Percentiles rank a stretch among this genome's conserved stretches.
phyloP scores from a whole-genome alignment of 208 protist species.

The Leishmania gerbilli region DNA sequence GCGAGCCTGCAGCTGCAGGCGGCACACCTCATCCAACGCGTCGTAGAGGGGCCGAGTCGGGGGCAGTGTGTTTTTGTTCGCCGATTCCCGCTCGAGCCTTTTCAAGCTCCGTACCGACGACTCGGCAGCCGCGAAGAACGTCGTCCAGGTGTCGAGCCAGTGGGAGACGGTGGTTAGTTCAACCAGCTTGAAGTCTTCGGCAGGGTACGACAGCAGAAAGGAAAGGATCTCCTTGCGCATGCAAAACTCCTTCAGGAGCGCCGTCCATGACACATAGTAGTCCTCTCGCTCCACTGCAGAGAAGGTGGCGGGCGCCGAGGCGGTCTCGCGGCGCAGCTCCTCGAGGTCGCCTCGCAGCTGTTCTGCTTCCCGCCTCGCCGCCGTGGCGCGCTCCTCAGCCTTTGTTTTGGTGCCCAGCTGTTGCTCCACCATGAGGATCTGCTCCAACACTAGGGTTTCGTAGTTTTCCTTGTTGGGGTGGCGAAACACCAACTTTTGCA shows the following conservation, averaged over 20 bases:
- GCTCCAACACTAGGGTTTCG: constrained; percentile 33
- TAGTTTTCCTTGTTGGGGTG: constrained; percentile 27
- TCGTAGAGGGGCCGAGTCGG: constrained; percentile 50
- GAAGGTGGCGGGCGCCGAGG: not conserved
- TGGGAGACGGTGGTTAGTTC: constrained; percentile 47
- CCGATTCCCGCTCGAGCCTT: constrained; percentile 32
- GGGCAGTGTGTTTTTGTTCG: constrained; percentile 20
- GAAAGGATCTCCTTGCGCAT: constrained; percentile 53
- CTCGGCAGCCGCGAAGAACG: constrained; percentile 49
- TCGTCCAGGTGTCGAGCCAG: constrained; percentile 67
- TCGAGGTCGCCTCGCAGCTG: constrained; percentile 13
- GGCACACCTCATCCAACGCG: constrained; percentile 62
- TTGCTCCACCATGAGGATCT: constrained; percentile 29
- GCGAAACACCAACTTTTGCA: constrained; percentile 26
- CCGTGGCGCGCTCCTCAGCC: constrained; percentile 14
- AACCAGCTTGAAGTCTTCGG: constrained; percentile 46
- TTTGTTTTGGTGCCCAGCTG: constrained; percentile 17
- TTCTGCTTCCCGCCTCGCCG: constrained; percentile 4
- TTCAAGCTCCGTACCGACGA: constrained; percentile 42
- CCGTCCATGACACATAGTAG: constrained; percentile 38
- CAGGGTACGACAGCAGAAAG: constrained; percentile 49
- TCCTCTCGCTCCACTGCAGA: constrained; percentile 15
- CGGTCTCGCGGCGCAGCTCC: constrained; percentile 28
- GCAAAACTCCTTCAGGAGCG: constrained; percentile 50
- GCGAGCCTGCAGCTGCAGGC: constrained; percentile 73